Conservation (phyloP, 106 monocot species). For the Dendrobium huoshanense region DNA sequence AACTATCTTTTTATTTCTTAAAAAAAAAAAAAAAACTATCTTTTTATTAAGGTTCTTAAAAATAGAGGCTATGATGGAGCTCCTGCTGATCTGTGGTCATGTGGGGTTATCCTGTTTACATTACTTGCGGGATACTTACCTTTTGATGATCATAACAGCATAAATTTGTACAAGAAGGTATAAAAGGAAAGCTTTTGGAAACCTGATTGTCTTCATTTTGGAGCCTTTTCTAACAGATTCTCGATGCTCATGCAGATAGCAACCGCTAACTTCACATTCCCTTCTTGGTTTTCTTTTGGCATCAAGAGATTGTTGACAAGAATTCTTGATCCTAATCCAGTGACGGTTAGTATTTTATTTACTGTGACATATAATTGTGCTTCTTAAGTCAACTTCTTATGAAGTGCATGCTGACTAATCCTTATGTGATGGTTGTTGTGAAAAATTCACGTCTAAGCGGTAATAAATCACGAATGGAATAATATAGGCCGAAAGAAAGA, state of each 20-base stretch:
- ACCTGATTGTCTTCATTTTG: not conserved
- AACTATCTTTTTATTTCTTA: too few relatives aligned
- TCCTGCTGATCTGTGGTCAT: slow-evolving; percentile 89
- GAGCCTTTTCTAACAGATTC: not conserved
- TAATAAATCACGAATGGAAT: too few relatives aligned
- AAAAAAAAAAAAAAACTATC: not conserved
- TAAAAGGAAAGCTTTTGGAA: not conserved
- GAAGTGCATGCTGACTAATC: too few relatives aligned
- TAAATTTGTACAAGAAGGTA: slow-evolving; percentile 79
- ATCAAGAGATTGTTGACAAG: slow-evolving; percentile 58
- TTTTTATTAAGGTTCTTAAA: slow-evolving; percentile 45
- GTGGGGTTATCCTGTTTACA: slow-evolving; percentile 85
- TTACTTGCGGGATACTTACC: slow-evolving; percentile 94
- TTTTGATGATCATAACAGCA: slow-evolving; percentile 83
- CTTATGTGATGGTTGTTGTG: too few relatives aligned
- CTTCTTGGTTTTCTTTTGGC: slow-evolving; percentile 75
- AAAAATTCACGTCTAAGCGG: too few relatives aligned
- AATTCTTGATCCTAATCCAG: slow-evolving; percentile 81
- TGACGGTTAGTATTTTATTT: slow-evolving; percentile 39
- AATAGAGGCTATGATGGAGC: slow-evolving; percentile 85
- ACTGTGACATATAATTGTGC: not conserved
- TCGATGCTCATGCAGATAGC: slow-evolving; percentile 45
- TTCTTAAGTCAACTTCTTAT: too few relatives aligned
- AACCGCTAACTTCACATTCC: slow-evolving; percentile 62
- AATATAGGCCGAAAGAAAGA: too few relatives aligned